Base-by-base conservation (phyloP, 2,329 filamentous ascomycete genomes). In the Periconia sp. region DNA sequence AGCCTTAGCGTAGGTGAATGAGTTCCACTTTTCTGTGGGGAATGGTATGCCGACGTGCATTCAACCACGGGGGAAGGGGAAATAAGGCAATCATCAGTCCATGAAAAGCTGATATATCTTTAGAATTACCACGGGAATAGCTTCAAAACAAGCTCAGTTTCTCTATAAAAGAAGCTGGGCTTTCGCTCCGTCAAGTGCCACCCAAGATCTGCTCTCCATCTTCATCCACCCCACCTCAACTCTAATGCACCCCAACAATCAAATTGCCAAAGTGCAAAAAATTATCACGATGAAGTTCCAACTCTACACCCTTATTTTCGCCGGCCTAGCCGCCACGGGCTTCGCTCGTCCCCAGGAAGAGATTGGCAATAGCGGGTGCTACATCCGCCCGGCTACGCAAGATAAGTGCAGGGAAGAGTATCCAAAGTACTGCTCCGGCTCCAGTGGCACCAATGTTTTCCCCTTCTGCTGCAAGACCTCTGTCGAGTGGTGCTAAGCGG, bases 291-390 rank as follows among this genome's bases (percentile, higher is more conserved):
- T 47, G 45, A 27, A 47, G 45, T 47, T 47, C 45, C 37, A 37
- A 27, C 6, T 47, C 45, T 47, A 47, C 45, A 27, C 45, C 23
- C 27, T 47, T 17, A 27, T 47, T 27, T 37, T 47, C 45, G 45
- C 45, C 27, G 30, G 45, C 45, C 45, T 47, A 27, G 30, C 27
- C 27, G 30, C 45, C 5, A 47, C 45, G 8, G 30, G 27, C 45
- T 31, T 47, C 30, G 45, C 45, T 27, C 14, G 3, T 13, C 45
- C 45, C 45, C 45, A 47, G 45, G 33, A 20, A 20, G 45, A 47
- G 45, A 47, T 47, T 47, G 45, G 45, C 45, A 47, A 47, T 15
- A 47, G 45, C 45, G 45, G 45, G 8, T 47, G 45, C 45, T 47
- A 47, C 45, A 47, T 47, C 45, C 45, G 45, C 45, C 23, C 23